These are phyloP conservation scores for Saturnispora dispora DNA, from an alignment of 805 yeast species.

Conservation along the genomic window DNA sequence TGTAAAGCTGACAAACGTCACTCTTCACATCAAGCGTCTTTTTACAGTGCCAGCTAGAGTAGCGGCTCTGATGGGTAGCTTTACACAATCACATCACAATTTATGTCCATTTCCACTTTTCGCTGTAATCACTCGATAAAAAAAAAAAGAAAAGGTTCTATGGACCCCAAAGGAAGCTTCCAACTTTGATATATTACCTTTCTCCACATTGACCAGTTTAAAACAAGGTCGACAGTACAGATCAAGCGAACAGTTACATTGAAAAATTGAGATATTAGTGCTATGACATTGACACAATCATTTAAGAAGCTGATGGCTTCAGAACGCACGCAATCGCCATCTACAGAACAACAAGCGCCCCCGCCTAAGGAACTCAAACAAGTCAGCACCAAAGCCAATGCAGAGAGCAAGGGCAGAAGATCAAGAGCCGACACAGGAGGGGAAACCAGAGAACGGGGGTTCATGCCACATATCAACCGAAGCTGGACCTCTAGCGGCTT, in stretches of 20 bases:
- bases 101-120: background rate
- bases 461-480: background rate
- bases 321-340: background rate
- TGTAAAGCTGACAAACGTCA: background rate
- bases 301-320: background rate
- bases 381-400: background rate
- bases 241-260: background rate
- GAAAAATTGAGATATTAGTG: background rate
- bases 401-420: background rate
- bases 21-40: too few relatives aligned
- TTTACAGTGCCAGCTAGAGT: background rate
- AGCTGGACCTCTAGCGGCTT: background rate
- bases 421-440: background rate
- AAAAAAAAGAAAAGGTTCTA: background rate
- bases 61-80: too few relatives aligned
- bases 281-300: background rate
- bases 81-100: too few relatives aligned
- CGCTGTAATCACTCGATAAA: background rate
- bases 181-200: background rate
- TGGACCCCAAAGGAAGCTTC: background rate
- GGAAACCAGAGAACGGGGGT: background rate
- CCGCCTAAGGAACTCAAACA: background rate
- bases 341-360: background rate
- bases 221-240: background rate
- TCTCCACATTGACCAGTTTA: background rate